These are phyloP conservation scores for Persicaria tinctoria DNA, from an alignment of 148 eudicot species.

Conservation along the genomic window DNA sequence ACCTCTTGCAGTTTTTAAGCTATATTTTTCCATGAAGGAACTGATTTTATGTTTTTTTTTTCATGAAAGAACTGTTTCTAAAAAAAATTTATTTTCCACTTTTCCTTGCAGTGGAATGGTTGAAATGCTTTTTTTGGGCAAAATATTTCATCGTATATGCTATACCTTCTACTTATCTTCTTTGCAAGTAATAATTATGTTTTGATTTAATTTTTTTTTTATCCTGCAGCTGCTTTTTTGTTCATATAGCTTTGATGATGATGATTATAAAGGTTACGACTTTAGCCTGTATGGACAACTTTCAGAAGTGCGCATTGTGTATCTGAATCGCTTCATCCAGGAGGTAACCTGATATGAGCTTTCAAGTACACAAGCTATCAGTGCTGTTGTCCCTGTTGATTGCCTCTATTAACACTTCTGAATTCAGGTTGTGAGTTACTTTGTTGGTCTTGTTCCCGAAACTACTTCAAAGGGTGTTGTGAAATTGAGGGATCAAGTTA, in stretches of 20 bases:
- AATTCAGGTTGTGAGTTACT: conserved; percentile 66
- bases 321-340: conserved; percentile 85
- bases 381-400: background rate
- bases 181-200: conserved; percentile 1
- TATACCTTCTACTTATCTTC: background rate
- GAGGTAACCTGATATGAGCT: conserved; percentile 44
- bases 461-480: conserved; percentile 52
- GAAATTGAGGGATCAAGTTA: conserved; percentile 66
- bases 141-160: background rate
- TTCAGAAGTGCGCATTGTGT: conserved; percentile 91
- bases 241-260: conserved; percentile 67
- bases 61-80: background rate
- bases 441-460: conserved; percentile 82
- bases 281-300: conserved; percentile 79
- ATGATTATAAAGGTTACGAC: conserved; percentile 88
- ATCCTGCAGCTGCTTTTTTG: conserved; percentile 58
- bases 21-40: background rate
- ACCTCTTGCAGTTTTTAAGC: background rate
- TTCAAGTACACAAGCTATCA: conserved; percentile 2
- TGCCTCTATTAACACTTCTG: conserved; percentile 11
- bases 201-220: conserved; percentile 3
- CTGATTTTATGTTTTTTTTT: background rate
- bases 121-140: background rate
- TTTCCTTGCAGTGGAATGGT: background rate
- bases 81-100: background rate